phyloP scores from a whole-genome alignment of 805 yeast species.

The Barnettozyma botsteinii region DNA sequence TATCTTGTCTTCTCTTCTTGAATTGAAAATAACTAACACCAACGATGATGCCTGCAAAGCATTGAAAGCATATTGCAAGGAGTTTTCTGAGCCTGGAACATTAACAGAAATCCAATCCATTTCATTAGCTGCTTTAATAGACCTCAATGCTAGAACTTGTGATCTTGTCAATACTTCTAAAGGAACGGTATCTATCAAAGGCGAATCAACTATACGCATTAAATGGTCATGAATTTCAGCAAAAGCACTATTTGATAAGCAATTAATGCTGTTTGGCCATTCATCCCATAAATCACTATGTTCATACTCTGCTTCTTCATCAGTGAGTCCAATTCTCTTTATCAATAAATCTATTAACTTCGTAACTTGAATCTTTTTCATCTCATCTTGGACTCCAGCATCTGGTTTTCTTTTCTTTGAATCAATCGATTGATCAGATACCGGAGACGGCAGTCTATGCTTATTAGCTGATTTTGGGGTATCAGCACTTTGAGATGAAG shows the following conservation, averaged over 20 bases:
- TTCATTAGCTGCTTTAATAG: conserved; percentile 23
- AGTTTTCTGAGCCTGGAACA: conserved; percentile 1
- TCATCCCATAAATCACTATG: conserved; percentile 24
- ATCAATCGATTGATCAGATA: not conserved
- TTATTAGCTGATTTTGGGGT: too few species aligned
- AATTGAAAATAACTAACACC: conserved; percentile 36
- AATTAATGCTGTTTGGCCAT: conserved; percentile 16
- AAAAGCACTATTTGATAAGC: conserved; percentile 19
- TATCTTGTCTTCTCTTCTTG: conserved; percentile 36
- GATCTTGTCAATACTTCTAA: conserved; percentile 28
- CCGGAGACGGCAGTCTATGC: not conserved
- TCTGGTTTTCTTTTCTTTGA: conserved; percentile 18
- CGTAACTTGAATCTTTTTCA: conserved; percentile 12
- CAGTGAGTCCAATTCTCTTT: conserved; percentile 18
- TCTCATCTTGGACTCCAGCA: conserved; percentile 11
- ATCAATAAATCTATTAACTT: conserved; percentile 10
- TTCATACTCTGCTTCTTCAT: conserved; percentile 25
- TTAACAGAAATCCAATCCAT: conserved; percentile 16
- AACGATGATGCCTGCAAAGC: conserved; percentile 21
- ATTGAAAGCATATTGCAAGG: conserved; percentile 7
- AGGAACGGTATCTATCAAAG: conserved; percentile 13
- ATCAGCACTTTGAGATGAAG: too few species aligned
- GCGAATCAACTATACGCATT: conserved; percentile 14
- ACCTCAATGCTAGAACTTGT: conserved; percentile 27
- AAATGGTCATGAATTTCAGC: conserved; percentile 21